Evolutionary conservation across 345 rosid genomes (phyloP), one percentile per base, ranked within the genome.

Genomic region (Theobroma cacao): DNA sequence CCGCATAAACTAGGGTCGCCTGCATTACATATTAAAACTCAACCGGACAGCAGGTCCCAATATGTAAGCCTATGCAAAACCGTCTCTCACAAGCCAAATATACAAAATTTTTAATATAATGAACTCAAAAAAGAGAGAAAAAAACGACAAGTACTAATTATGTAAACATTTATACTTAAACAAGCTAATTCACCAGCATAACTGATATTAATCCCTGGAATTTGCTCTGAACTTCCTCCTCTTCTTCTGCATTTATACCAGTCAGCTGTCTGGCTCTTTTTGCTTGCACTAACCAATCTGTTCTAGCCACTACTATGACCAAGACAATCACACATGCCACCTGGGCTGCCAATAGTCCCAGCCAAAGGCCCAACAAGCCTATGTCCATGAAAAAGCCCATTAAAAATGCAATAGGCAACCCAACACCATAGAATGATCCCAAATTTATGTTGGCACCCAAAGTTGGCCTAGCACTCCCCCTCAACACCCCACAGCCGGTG

Each of bases 381-480:
- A 71, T 69, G 0, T 79, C 80, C 72, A 80, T 20, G 14, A 7
- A 26, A 36, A 88, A 85, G 64, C 87, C 85, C 89, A 88, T 78
- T 2, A 78, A 3, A 10, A 84, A 14, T 1, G 88, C 90, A 12
- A 84, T 64, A 0, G 90, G 87, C 65, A 90, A 78, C 52, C 94
- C 93, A 10, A 88, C 87, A 5, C 80, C 88, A 22, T 90, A 90
- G 75, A 90, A 90, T 0, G 91, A 85, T 24, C 77, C 81, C 55
- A 87, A 26, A 59, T 90, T 90, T 31, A 88, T 81, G 34, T 82
- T 84, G 4, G 85, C 90, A 20, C 86, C 91, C 66, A 87, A 77
- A 47, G 38, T 67, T 5, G 93, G 91, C 79, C 91, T 67, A 7
- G 90, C 90, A 26, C 89, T 85, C 67, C 89, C 91, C 74, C 91